Evolutionary conservation across 148 eudicot species (phyloP), one percentile per base, ranked within the genome.

Genomic region (Nepenthes mirabilis): DNA sequence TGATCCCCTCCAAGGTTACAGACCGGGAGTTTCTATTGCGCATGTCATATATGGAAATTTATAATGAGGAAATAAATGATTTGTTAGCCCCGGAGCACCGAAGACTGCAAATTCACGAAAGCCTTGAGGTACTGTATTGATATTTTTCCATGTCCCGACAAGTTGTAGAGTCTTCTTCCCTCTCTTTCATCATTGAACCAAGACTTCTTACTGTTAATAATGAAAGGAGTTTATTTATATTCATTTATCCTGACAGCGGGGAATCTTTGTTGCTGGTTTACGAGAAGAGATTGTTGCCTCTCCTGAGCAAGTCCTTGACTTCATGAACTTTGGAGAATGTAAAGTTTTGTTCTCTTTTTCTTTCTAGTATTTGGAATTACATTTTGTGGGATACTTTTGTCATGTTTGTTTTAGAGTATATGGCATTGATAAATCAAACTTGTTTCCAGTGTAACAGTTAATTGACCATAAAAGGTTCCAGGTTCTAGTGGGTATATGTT

Each of bases 31-130:
- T 93, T 63, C 87, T 93, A 67, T 57, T 93, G 54, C 79, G 98
- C 51, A 88, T 93, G 96, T 93, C 98, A 5, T 93, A 93, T 62
- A 79, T 93, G 96, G 98, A 93, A 75, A 93, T 93, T 33, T 93
- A 93, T 64, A 93, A 93, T 47, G 98, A 93, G 68, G 98, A 93
- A 62, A 86, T 93, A 37, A 93, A 93, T 80, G 98, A 93, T 75
- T 66, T 93, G 72, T 70, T 93, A 65, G 95, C 77, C 62, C 98
- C 98, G 14, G 98, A 93, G 72, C 95, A 84, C 66, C 75, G 95
- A 47, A 88, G 78, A 70, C 68, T 93, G 65, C 98, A 93, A 75
- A 80, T 93, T 62, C 98, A 93, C 67, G 98, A 93, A 76, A 88
- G 84, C 50, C 72, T 85, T 7, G 98, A 93, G 85, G 98, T 93